Percentiles rank a stretch among this genome's conserved stretches.
These are phyloP conservation scores for Globisporangium echinulatum DNA, from an alignment of 352 stramenopile species.

Conservation along the genomic window DNA sequence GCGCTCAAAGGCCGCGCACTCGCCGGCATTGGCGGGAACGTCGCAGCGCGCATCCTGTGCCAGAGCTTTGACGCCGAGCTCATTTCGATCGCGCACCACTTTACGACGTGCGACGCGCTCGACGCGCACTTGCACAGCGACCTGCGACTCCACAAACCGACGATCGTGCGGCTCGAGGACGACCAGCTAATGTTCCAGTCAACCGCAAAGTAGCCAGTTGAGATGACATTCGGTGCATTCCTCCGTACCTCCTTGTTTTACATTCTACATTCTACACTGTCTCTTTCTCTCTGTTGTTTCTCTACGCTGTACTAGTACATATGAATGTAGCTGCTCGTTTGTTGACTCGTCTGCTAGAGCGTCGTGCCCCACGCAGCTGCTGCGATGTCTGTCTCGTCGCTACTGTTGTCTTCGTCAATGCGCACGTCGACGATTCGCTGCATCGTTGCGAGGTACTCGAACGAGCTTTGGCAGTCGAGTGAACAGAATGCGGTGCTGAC, in stretches of 20 bases:
- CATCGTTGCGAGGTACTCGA: conserved; percentile 37
- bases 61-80: conserved; percentile 87
- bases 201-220: conserved; percentile 6
- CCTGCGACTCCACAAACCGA: conserved; percentile 47
- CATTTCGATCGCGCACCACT: conserved; percentile 86
- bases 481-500: conserved; percentile 30
- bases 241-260: neutral
- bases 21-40: conserved; percentile 77
- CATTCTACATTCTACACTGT: neutral
- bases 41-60: conserved; percentile 53
- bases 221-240: neutral
- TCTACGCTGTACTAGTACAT: neutral
- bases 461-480: conserved; percentile 59
- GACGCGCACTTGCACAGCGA: conserved; percentile 27
- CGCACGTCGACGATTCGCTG: conserved; percentile 33
- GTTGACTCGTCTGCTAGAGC: no score
- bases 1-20: conserved; percentile 80
- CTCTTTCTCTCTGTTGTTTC: neutral
- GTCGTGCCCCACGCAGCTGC: no score
- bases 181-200: conserved; percentile 65
- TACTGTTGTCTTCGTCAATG: conserved; percentile 7
- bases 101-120: conserved; percentile 84
- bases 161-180: conserved; percentile 46
- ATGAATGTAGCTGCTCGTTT: neutral
- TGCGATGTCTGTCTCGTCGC: neutral